Percentiles rank a stretch among this genome's conserved stretches.
These are phyloP conservation scores for Aspergillus puulaauensis DNA, from an alignment of 2,329 filamentous ascomycete species.

Conservation along the genomic window DNA sequence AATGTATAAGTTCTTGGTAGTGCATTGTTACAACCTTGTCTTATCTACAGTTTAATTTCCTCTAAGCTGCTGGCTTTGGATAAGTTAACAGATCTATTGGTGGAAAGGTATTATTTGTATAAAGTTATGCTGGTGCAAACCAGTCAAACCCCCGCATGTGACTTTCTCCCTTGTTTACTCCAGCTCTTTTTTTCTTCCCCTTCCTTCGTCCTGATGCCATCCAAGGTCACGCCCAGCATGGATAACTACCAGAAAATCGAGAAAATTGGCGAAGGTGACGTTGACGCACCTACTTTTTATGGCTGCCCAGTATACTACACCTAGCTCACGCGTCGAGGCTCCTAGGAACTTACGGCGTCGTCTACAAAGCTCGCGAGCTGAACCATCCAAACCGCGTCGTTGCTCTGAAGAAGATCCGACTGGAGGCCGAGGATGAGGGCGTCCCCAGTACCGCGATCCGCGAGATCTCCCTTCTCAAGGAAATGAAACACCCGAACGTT, in stretches of 20 bases:
- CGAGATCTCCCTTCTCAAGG: slow-evolving; percentile 90
- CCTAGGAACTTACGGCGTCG: slow-evolving; percentile 86
- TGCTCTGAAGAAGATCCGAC: slow-evolving; percentile 90
- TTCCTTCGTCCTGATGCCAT: background rate
- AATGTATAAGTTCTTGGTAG: too few relatives aligned
- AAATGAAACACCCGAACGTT: slow-evolving; percentile 90
- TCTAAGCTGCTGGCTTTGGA: too few relatives aligned
- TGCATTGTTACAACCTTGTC: accelerated
- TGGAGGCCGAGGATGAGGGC: slow-evolving; percentile 92
- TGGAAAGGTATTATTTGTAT: background rate
- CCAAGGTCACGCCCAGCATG: slow-evolving; percentile 53
- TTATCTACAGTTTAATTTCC: too few relatives aligned
- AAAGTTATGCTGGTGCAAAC: background rate
- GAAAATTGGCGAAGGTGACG: slow-evolving; percentile 89
- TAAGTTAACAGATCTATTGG: too few relatives aligned
- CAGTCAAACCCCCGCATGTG: background rate
- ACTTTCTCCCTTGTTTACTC: background rate
- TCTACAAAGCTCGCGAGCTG: slow-evolving; percentile 91
- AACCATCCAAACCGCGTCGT: slow-evolving; percentile 80
- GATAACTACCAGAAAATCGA: slow-evolving; percentile 96
- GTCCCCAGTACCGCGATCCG: slow-evolving; percentile 93
- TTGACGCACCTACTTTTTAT: background rate
- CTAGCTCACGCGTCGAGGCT: background rate
- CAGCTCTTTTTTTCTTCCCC: background rate
- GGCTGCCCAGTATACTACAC: background rate